A percentile compares a stretch with the other conserved stretches of the same genome.
Evolutionary conservation across 331 rosid species (phyloP).

Genomic region (Spiraea crenata): DNA sequence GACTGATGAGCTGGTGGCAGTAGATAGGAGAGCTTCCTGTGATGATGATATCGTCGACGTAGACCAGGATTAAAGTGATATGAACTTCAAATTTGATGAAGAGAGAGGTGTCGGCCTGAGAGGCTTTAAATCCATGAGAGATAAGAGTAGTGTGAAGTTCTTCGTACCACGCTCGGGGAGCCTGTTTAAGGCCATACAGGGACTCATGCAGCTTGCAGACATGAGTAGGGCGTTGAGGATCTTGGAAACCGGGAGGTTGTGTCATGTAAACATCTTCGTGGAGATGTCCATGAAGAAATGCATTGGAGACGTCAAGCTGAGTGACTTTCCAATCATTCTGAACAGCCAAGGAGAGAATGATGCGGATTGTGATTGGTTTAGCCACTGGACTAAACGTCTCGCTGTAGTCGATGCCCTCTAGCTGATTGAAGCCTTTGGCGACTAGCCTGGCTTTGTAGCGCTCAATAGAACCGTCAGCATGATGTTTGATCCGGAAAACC

Average conservation of each 20-base stretch:
- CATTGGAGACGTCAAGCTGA: conserved; percentile 7
- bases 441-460: neutral
- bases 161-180: neutral
- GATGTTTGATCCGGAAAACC: neutral
- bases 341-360: neutral
- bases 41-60: neutral
- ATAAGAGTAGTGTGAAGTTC: neutral
- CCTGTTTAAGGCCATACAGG: conserved; percentile 5
- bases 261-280: neutral
- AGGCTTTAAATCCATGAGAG: neutral
- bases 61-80: neutral
- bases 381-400: neutral
- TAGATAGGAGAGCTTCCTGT: neutral
- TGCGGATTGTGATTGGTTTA: neutral
- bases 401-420: neutral
- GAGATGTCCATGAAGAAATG: conserved; percentile 8
- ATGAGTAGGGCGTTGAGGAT: neutral
- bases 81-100: neutral
- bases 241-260: neutral
- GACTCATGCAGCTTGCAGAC: neutral
- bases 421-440: neutral
- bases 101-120: neutral
- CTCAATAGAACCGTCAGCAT: neutral
- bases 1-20: no score
- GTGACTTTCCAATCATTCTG: neutral